These are phyloP conservation scores for Nowakowskiella sp. DNA, from an alignment of 192 early-diverging fungal genomes.

Conservation along the genomic window DNA sequence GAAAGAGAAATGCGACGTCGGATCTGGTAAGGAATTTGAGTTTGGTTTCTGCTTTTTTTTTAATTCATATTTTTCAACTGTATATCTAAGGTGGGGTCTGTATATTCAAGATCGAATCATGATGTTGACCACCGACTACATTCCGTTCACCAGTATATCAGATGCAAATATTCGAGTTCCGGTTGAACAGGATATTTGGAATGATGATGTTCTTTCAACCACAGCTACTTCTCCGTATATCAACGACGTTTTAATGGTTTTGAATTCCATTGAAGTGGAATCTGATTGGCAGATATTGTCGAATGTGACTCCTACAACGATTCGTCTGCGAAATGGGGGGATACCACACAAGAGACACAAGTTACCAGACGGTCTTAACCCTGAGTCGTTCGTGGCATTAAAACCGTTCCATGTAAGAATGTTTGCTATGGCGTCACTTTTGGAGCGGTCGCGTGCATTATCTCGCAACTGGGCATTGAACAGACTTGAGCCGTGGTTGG, in stretches of 20 bases:
- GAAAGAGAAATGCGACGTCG: neutral
- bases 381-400: neutral
- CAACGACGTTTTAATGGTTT: neutral
- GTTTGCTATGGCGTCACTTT: neutral
- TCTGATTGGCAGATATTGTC: neutral
- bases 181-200: neutral
- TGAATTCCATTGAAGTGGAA: neutral
- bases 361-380: neutral
- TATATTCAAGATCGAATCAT: neutral
- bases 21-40: neutral
- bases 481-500: neutral
- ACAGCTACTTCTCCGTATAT: neutral
- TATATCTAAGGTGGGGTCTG: neutral
- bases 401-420: neutral
- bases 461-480: neutral
- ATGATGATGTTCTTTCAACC: neutral
- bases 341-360: neutral
- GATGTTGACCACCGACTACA: neutral
- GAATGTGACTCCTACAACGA: neutral
- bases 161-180: neutral
- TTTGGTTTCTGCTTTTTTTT: neutral
- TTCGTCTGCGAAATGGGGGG: neutral
- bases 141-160: neutral
- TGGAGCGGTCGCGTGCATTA: neutral
- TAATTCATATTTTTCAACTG: neutral